Evolutionary conservation across 164 flowering plant genomes (phyloP).

Genomic region (Protea cynaroides): DNA sequence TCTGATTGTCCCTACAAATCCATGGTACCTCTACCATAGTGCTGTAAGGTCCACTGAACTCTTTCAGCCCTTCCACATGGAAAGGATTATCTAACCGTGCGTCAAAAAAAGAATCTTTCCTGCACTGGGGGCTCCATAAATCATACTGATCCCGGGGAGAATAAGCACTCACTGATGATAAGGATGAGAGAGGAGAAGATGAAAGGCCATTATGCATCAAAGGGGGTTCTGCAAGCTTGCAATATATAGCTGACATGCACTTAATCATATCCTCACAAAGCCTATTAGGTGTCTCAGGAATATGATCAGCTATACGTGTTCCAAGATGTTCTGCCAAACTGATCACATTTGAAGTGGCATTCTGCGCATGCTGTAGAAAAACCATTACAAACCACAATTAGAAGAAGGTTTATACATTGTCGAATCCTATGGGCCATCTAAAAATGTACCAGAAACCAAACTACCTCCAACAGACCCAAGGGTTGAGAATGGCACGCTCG

Average conservation of each 20-base stretch:
- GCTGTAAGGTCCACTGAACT: conserved; percentile 90
- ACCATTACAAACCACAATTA: conserved; percentile 8
- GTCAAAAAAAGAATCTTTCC: conserved; percentile 72
- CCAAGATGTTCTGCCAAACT: conserved; percentile 72
- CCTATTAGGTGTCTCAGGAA: conserved; percentile 58
- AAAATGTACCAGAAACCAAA: neutral
- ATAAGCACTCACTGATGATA: conserved; percentile 63
- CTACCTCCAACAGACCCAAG: conserved; percentile 73
- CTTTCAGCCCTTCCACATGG: conserved; percentile 70
- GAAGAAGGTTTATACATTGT: neutral
- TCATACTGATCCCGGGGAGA: conserved; percentile 69
- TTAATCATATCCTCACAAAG: conserved; percentile 83
- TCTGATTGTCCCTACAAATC: conserved; percentile 62
- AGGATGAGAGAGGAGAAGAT: conserved; percentile 75
- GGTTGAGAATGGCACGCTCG: conserved; percentile 89
- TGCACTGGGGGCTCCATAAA: conserved; percentile 75
- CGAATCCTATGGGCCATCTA: neutral
- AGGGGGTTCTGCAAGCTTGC: conserved; percentile 80
- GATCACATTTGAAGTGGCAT: conserved; percentile 30
- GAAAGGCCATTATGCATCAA: conserved; percentile 44
- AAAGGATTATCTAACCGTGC: conserved; percentile 71
- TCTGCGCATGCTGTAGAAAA: conserved; percentile 43
- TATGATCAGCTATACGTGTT: conserved; percentile 37
- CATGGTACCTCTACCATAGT: conserved; percentile 81
- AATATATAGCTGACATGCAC: conserved; percentile 66